Conservation (phyloP, 1,284 basidiomycete genomes). For the Fistulina hepatica region DNA sequence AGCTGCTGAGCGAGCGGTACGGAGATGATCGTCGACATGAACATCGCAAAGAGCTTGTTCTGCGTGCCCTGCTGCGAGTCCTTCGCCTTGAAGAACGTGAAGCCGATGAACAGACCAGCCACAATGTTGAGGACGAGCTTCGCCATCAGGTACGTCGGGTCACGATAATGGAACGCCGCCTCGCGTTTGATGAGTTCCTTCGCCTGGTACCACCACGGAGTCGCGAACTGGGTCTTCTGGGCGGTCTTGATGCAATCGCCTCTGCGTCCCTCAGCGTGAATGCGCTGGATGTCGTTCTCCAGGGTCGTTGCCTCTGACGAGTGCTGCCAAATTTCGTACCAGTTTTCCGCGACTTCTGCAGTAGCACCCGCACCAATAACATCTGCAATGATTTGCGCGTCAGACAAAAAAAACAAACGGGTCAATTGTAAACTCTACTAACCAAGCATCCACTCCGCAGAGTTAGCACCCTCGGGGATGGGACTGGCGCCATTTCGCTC, state of each 20-base stretch:
- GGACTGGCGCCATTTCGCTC: constrained; percentile 43
- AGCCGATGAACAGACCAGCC: constrained; percentile 50
- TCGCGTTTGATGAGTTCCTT: constrained; percentile 31
- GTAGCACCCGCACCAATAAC: constrained; percentile 58
- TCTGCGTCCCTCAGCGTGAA: constrained; percentile 28
- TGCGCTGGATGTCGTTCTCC: constrained; percentile 28
- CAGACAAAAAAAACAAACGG: constrained; percentile 50
- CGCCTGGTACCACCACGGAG: constrained; percentile 39
- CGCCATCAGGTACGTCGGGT: constrained; percentile 59
- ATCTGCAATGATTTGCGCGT: constrained; percentile 68
- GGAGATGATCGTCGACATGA: constrained; percentile 34
- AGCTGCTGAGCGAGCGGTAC: constrained; percentile 34
- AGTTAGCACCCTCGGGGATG: too few species aligned
- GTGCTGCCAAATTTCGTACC: constrained; percentile 34
- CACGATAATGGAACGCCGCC: constrained; percentile 30
- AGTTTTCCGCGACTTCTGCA: constrained; percentile 32
- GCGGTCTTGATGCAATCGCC: constrained; percentile 23
- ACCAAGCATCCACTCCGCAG: too few species aligned
- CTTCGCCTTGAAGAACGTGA: constrained; percentile 57
- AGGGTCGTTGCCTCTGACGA: constrained; percentile 27
- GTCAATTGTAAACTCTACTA: too few species aligned
- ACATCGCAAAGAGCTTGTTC: constrained; percentile 60
- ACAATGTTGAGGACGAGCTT: constrained; percentile 47
- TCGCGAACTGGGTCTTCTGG: constrained; percentile 40
- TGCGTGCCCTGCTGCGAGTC: constrained; percentile 56